Conservation (phyloP, 345 rosid species). For the Garcia nutans region DNA sequence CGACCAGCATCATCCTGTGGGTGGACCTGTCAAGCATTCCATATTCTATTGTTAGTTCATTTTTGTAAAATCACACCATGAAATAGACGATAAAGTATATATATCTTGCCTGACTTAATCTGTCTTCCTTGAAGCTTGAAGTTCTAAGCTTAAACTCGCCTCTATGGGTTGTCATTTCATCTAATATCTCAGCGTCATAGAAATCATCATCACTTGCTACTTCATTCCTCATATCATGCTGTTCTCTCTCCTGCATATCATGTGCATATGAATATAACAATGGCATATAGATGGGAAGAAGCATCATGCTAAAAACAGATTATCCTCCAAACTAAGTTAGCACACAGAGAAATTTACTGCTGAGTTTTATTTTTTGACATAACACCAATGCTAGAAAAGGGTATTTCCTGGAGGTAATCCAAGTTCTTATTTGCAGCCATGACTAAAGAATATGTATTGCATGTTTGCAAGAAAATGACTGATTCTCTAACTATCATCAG, state of each 20-base stretch:
- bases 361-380: neutral
- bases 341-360: neutral
- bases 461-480: neutral
- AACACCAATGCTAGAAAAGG: neutral
- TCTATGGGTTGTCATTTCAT: constrained; percentile 73
- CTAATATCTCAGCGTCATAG: constrained; percentile 70
- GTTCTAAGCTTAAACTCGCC: constrained; percentile 77
- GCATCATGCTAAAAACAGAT: neutral
- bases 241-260: constrained; percentile 39
- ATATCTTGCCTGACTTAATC: constrained; percentile 29
- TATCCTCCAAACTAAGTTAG: neutral
- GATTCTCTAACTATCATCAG: too few species aligned
- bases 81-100: neutral
- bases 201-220: constrained; percentile 43
- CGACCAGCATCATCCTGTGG: constrained; percentile 16
- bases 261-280: constrained; percentile 3
- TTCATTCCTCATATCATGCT: constrained; percentile 19
- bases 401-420: constrained; percentile 1
- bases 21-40: constrained; percentile 32
- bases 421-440: neutral
- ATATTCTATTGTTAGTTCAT: neutral
- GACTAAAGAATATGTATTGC: neutral
- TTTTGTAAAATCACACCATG: neutral
- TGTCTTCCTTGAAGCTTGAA: constrained; percentile 53
- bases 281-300: neutral